Conservation (phyloP, 139 green algal genomes). For the Picochlorum sp. region DNA sequence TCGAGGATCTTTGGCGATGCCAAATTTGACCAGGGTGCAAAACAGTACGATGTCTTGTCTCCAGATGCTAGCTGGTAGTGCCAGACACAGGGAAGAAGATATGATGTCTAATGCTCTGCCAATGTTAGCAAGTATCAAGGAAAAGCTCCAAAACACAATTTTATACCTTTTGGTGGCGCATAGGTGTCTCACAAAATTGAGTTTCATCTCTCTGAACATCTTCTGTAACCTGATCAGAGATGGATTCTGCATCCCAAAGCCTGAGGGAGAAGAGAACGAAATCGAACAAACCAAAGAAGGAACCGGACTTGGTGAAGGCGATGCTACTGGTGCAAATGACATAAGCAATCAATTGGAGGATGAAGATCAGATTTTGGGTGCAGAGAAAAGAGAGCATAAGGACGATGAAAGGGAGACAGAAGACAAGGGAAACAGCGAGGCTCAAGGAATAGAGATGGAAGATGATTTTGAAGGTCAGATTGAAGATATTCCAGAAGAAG, state of each 20-base stretch:
- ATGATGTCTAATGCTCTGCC: conserved; percentile 11
- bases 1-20: neutral
- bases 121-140: conserved; percentile 40
- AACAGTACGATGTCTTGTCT: too few species aligned
- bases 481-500: conserved; percentile 59
- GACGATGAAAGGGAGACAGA: conserved; percentile 26
- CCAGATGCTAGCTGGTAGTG: neutral
- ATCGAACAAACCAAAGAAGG: conserved; percentile 52
- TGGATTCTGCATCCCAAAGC: conserved; percentile 76
- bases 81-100: neutral
- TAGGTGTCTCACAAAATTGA: conserved; percentile 67
- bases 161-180: conserved; percentile 49
- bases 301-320: conserved; percentile 80
- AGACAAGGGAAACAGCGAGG: conserved; percentile 28
- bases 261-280: conserved; percentile 14
- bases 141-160: conserved; percentile 28
- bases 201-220: conserved; percentile 65
- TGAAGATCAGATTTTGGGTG: conserved; percentile 92
- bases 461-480: conserved; percentile 89
- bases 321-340: conserved; percentile 63
- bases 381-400: conserved; percentile 51
- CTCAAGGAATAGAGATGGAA: conserved; percentile 90
- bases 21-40: too few species aligned
- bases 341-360: conserved; percentile 83
- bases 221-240: conserved; percentile 69